Conservation (phyloP, 2,329 filamentous ascomycete genomes). For the Cytospora piceicola region DNA sequence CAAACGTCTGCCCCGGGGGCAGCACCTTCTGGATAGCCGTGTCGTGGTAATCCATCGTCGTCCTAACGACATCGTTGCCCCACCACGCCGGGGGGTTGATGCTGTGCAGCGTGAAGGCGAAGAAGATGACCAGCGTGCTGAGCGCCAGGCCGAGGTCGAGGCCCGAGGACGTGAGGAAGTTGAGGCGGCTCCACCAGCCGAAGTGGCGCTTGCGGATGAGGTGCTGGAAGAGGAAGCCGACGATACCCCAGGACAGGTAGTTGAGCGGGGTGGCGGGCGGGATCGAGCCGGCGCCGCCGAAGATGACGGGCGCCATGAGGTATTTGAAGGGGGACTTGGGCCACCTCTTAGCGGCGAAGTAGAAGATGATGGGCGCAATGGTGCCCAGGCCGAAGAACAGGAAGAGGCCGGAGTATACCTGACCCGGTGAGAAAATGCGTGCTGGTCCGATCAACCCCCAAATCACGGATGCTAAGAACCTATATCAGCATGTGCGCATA, state of each 20-base stretch:
- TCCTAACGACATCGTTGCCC: slow-evolving; percentile 63
- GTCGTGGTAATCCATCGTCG: slow-evolving; percentile 65
- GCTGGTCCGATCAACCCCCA: slow-evolving; percentile 69
- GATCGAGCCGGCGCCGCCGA: slow-evolving; percentile 61
- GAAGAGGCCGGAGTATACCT: slow-evolving; percentile 65
- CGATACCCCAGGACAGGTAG: slow-evolving; percentile 73
- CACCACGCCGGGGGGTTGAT: slow-evolving; percentile 69
- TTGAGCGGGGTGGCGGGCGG: slow-evolving; percentile 73
- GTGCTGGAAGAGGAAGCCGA: slow-evolving; percentile 73
- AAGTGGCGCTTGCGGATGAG: slow-evolving; percentile 65
- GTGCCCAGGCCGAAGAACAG: slow-evolving; percentile 63
- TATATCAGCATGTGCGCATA: neutral
- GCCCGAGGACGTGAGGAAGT: slow-evolving; percentile 72
- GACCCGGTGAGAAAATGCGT: slow-evolving; percentile 65
- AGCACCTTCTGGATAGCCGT: slow-evolving; percentile 62
- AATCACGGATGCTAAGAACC: slow-evolving; percentile 63
- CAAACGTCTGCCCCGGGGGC: slow-evolving; percentile 61
- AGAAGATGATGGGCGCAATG: slow-evolving; percentile 55
- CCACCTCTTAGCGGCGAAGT: slow-evolving; percentile 52
- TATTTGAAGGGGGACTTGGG: slow-evolving; percentile 55
- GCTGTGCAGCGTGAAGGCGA: slow-evolving; percentile 67
- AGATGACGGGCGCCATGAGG: slow-evolving; percentile 66
- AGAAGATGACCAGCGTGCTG: slow-evolving; percentile 70
- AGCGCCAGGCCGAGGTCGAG: slow-evolving; percentile 71
- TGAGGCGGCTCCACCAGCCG: slow-evolving; percentile 74